Evolutionary conservation across 345 rosid genomes (phyloP), one percentile per base, ranked within the genome.

Genomic region (Salix brachista): DNA sequence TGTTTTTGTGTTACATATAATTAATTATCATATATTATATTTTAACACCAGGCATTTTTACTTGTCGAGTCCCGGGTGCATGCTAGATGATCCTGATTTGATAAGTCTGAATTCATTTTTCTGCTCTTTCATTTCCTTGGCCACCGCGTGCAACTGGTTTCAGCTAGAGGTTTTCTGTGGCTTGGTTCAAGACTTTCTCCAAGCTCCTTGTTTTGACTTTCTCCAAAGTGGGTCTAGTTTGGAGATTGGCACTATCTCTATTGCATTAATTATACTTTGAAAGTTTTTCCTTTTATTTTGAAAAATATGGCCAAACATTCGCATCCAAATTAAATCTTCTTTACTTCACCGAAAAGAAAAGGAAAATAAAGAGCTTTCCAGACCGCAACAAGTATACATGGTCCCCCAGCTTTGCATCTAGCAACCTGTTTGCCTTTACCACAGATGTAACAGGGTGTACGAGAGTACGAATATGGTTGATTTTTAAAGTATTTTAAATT

Each of bases 391-490:
- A 21, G 60, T 0, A 2, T 21, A 7, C 23, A 7, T 19, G 25
- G 60, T 6, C 11, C 60, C 60, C 60, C 60, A 6, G 21, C 58
- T 7, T 17, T n/a, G 34, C 50, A 25, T 69, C 25, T 21, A 17
- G 1, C 50, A 68, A 11, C 18, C 46, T 26, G 46, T 23, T 34
- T 69, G 54, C 4, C 28, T 23, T 11, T 41, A 25, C 25, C 21
- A 16, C 32, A 12, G 6, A 19, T 18, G 56, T 34, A 4, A 6
- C 36, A 5, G 34, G 4, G 34, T 32, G 34, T 4, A 0, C 4
- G 5, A 32, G 5, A 3, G 5, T 32, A 4, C 3, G 0, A 0
- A 2, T 30, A 3, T 0, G 4, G 4, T 30, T 30, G 4, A 0
- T 30, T 30, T 30, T 3, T 3, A 30, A 30, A 30, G 0, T 3